Base-by-base conservation (phyloP, 495 filamentous ascomycete genomes). In the Daldinia caldariorum region DNA sequence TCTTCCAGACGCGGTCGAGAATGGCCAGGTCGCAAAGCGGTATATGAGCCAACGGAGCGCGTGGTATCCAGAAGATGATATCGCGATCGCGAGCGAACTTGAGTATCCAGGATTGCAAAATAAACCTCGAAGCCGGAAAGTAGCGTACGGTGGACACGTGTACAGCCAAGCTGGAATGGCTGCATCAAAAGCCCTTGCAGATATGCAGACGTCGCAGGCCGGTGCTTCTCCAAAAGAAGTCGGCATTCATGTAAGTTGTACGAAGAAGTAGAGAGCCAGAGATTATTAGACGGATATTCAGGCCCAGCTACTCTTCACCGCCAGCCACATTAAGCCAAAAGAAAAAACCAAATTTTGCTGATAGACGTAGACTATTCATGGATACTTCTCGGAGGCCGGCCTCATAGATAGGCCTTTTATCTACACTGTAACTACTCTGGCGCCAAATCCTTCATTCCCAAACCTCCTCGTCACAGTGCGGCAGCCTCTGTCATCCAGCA, bases 131-230 rank as follows among this genome's bases (percentile, higher is more conserved):
- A 12, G 13, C 13, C 43, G 29, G 10, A 68, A 61, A 4, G 77
- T 75, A 1, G 83, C 85, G 10, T 91, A 83, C 70, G 90, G 90
- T 7, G 90, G 89, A 0, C 88, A 91, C 78, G 89, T 91, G 6
- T 92, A 88, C 66, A 85, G 86, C 3, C 90, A 92, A 70, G 82
- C 87, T 0, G 87, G 84, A 6, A 83, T 89, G 76, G 89, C 88
- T 0, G 89, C 86, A 12, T 86, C 84, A 4, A 83, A 84, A 13
- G 83, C 89, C 10, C 70, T 61, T 6, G 78, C 80, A 38, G 82
- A 86, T 1, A 78, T 76, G 39, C 74, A 80, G 1, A 18, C 56
- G 8, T 58, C 63, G 45, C 61, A 76, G 29, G 70, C 65, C 20
- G 66, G 71, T 22, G 43, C 41, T 39, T 1, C 68, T 61, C 53